Evolutionary conservation across 2,329 filamentous ascomycete species (phyloP), one percentile per base, ranked within the genome.

Genomic region (Phaeophleospora eucalypticola): DNA sequence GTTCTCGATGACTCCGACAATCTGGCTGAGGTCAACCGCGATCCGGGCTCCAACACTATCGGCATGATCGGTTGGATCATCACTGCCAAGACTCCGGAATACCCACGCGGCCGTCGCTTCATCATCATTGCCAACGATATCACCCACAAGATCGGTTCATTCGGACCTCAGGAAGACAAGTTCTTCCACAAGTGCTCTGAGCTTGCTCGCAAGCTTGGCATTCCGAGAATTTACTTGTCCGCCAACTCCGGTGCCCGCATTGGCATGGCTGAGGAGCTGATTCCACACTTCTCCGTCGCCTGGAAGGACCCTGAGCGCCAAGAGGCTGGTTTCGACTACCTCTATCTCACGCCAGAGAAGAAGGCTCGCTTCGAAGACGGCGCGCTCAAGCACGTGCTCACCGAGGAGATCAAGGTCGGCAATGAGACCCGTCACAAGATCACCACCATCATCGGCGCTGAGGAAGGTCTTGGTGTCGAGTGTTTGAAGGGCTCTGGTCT

Each of bases 131-230:
- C 93, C 78, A 98, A 98, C 79, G 93, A 98, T 66, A 98, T 98
- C 69, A 98, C 93, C 15, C 97, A 89, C 80, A 94, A 94, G 79
- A 98, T 97, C 68, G 93, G 93, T 64, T 95, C 89, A 2, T 98
- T 98, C 68, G 93, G 93, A 43, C 93, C 93, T 34, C 84, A 86
- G 72, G 93, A 98, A 75, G 93, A 98, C 71, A 86, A 87, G 62
- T 98, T 95, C 82, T 98, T 98, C 83, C 80, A 94, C 79, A 96
- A 97, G 79, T 98, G 93, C 75, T 97, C 93, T 8, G 90, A 98
- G 71, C 79, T 96, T 57, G 93, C 93, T 53, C 84, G 90, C 62
- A 91, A 89, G 76, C 78, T 96, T 52, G 93, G 93, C 33, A 95
- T 98, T 62, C 93, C 93, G 18, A 87, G 93, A 60, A 91, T 98